Evolutionary conservation across 108 stramenopile genomes (phyloP).

Genomic region (Pseudonitzschia pungens): DNA sequence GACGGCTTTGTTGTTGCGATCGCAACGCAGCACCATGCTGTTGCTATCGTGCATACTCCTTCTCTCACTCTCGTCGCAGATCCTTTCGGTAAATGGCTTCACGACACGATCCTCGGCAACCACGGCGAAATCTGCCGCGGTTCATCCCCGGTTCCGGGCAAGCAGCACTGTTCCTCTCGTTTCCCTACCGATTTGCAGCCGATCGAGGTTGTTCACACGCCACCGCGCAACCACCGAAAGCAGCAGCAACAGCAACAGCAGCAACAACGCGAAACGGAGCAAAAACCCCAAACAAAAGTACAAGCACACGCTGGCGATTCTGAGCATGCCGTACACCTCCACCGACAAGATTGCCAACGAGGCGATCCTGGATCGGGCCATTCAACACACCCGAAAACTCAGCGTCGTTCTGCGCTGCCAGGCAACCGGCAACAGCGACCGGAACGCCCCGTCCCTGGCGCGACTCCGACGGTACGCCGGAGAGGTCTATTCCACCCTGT

Average conservation of each 20-base stretch:
- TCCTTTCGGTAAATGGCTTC: slow-evolving; percentile 4
- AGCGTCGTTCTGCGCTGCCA: slow-evolving; percentile 68
- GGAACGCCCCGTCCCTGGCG: slow-evolving; percentile 54
- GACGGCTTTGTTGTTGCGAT: background rate
- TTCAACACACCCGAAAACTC: slow-evolving; percentile 51
- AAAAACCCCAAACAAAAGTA: background rate
- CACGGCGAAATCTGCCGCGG: background rate
- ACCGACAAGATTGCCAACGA: slow-evolving; percentile 88
- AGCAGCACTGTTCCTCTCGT: background rate
- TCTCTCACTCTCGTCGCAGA: background rate
- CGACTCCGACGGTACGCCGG: slow-evolving; percentile 76
- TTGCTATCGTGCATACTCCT: background rate
- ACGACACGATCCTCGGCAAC: background rate
- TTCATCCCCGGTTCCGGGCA: background rate
- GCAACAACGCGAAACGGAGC: background rate
- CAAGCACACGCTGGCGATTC: slow-evolving; percentile 75
- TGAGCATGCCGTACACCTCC: slow-evolving; percentile 76
- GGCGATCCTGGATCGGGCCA: slow-evolving; percentile 74
- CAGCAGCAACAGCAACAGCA: too few species aligned
- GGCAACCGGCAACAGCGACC: slow-evolving; percentile 20
- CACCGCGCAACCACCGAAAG: too few species aligned
- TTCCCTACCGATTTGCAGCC: too few species aligned
- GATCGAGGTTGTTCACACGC: too few species aligned
- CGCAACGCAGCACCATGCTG: background rate
- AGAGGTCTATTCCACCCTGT: slow-evolving; percentile 79